These are phyloP conservation scores for Cornus florida DNA, from an alignment of 148 eudicot genomes.

Conservation along the genomic window DNA sequence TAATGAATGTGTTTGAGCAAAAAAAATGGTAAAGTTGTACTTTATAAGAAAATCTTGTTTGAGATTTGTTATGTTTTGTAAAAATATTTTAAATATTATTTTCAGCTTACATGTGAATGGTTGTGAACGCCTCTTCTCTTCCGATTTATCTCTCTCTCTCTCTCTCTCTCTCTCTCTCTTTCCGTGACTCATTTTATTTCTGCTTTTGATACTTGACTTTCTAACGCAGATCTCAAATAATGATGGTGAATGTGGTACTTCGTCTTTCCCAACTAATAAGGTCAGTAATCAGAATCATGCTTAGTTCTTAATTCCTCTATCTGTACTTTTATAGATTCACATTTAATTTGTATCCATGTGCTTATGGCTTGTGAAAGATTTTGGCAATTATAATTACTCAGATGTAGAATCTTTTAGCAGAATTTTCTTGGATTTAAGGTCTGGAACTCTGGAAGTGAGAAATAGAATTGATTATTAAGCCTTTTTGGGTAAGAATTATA, in stretches of 20 bases:
- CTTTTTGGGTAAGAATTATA: too few relatives aligned
- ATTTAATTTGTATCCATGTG: not conserved
- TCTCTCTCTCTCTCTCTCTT: not conserved
- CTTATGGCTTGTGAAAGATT: not conserved
- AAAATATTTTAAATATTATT: too few relatives aligned
- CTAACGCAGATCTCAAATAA: slow-evolving; percentile 28
- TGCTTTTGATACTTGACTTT: slow-evolving; percentile 8
- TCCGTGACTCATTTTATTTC: not conserved
- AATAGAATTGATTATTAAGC: too few relatives aligned
- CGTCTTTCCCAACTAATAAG: slow-evolving; percentile 40
- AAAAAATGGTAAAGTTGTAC: not conserved
- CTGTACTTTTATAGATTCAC: too few relatives aligned
- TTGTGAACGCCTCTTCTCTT: not conserved
- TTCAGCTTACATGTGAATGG: not conserved
- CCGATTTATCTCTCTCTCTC: not conserved
- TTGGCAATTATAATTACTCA: not conserved
- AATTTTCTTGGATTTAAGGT: too few relatives aligned
- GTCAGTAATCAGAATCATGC: slow-evolving; percentile 14
- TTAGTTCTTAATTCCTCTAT: not conserved
- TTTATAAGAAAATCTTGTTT: not conserved
- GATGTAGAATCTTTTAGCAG: not conserved
- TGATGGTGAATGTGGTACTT: slow-evolving; percentile 35
- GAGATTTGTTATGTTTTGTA: too few relatives aligned
- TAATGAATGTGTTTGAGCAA: not conserved
- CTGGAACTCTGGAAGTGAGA: too few relatives aligned